Base-by-base conservation (phyloP, 129 eudicot genomes). In the Tagetes patula region DNA sequence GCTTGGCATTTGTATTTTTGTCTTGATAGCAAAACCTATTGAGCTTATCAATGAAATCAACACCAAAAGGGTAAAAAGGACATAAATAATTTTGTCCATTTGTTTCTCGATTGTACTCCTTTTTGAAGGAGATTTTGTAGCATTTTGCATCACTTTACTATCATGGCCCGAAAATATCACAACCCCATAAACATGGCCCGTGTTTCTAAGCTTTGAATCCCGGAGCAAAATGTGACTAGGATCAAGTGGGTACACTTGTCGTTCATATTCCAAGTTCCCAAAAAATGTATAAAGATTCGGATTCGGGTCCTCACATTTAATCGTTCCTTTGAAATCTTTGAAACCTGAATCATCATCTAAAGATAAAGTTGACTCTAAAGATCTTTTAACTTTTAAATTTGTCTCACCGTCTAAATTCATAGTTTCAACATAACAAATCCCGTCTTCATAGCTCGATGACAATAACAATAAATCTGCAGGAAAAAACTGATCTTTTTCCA, bases 381-480 rank as follows among this genome's bases (percentile, higher is more conserved):
- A 83, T 81, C 96, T 84, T 81, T 90, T 95, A 42, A 95, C 96
- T 81, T 95, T 95, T 77, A 95, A 82, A 76, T 95, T 95, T 11
- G 99, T 95, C 77, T 95, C 99, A 33, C 99, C 99, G 50, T 95
- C 99, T 80, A 95, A 80, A 76, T 95, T 95, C 99, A 95, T 95
- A 1, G 99, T 95, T 63, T 95, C 99, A 54, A 95, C 99, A 65
- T 95, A 95, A 77, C 99, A 90, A 75, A 95, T 95, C 54, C 99
- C 99, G 61, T 95, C 99, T 71, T 95, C 97, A 80, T 90, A 95
- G 82, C 99, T 90, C 1, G 99, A 90, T 9, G 99, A 88, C 27
- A 95, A 62, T 54, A 95, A 85, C 74, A 95, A 81, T 70, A 95
- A 84, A 88, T 95, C 99, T 1, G 99, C 96, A 6, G 99, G 99